These are phyloP conservation scores for Yarrowia porcina DNA, from an alignment of 805 yeast genomes.

Conservation along the genomic window DNA sequence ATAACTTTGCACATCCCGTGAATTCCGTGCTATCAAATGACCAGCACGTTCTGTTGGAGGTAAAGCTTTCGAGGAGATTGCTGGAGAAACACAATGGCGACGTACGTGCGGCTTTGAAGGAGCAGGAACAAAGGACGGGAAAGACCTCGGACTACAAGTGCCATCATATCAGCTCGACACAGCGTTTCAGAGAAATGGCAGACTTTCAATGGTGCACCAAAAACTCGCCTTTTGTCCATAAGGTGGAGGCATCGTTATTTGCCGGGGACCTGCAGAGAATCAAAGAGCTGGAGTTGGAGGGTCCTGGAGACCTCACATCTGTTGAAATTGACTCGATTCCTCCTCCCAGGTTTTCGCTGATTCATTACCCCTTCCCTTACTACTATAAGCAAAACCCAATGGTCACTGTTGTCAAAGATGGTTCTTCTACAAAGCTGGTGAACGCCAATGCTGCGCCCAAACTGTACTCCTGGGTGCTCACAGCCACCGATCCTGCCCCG, in stretches of 20 bases:
- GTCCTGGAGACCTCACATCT: constrained; percentile 28
- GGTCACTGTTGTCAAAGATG: constrained; percentile 49
- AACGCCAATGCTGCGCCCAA: constrained; percentile 35
- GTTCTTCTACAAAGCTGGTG: constrained; percentile 35
- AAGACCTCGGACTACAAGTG: constrained; percentile 29
- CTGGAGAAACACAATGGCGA: constrained; percentile 40
- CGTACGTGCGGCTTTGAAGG: constrained; percentile 56
- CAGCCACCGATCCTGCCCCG: constrained; percentile 40
- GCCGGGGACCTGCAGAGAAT: constrained; percentile 45
- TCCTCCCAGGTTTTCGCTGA: constrained; percentile 77
- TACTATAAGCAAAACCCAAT: constrained; percentile 72
- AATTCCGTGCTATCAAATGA: constrained; percentile 36
- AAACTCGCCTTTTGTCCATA: constrained; percentile 50
- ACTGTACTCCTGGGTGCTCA: constrained; percentile 37
- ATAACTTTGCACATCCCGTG: constrained; percentile 50
- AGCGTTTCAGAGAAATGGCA: constrained; percentile 77
- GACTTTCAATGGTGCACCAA: constrained; percentile 77
- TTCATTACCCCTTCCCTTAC: constrained; percentile 73
- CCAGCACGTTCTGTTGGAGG: constrained; percentile 37
- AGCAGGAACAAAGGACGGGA: constrained; percentile 36
- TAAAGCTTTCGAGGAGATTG: constrained; percentile 36
- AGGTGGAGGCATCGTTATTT: constrained; percentile 43
- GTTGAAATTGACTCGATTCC: constrained; percentile 66
- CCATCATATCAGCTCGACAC: constrained; percentile 54
- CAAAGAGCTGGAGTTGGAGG: constrained; percentile 39